A percentile compares a stretch with the other conserved stretches of the same genome.
Conservation (phyloP, 768 basidiomycete species). For the Phallus indusiatus region DNA sequence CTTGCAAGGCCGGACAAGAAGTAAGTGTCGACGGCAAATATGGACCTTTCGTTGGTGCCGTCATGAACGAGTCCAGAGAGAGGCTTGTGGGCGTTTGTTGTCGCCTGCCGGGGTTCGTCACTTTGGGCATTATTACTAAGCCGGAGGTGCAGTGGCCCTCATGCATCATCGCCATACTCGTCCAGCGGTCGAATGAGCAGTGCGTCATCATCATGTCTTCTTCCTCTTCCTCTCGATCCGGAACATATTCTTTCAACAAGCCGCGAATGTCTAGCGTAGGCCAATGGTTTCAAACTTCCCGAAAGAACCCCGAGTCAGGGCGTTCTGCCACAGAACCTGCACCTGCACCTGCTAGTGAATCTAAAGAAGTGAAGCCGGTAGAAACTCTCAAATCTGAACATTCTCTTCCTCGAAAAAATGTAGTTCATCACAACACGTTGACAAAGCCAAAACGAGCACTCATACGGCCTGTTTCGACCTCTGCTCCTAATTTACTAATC, state of each 20-base stretch:
- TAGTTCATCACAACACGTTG: background rate
- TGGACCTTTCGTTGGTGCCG: slow-evolving; percentile 5
- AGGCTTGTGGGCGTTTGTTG: background rate
- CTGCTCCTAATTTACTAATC: background rate
- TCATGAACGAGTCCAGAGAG: background rate
- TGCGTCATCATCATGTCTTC: background rate
- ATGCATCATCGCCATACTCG: too few relatives aligned
- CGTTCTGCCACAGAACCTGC: background rate
- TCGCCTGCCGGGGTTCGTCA: background rate
- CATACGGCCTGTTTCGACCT: background rate
- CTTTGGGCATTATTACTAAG: background rate
- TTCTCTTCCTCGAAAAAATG: background rate
- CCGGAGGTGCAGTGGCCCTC: too few relatives aligned
- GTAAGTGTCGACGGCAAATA: slow-evolving; percentile 42
- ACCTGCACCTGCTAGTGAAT: background rate
- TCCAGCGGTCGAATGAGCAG: background rate
- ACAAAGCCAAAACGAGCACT: background rate
- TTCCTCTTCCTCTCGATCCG: background rate
- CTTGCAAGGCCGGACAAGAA: slow-evolving; percentile 38
- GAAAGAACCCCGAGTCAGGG: background rate
- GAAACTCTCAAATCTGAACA: background rate
- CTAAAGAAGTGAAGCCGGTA: background rate
- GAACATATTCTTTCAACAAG: background rate
- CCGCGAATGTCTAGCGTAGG: background rate
- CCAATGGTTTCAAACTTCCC: background rate